Base-by-base conservation (phyloP, 345 rosid genomes). In the Citrus unshiu region DNA sequence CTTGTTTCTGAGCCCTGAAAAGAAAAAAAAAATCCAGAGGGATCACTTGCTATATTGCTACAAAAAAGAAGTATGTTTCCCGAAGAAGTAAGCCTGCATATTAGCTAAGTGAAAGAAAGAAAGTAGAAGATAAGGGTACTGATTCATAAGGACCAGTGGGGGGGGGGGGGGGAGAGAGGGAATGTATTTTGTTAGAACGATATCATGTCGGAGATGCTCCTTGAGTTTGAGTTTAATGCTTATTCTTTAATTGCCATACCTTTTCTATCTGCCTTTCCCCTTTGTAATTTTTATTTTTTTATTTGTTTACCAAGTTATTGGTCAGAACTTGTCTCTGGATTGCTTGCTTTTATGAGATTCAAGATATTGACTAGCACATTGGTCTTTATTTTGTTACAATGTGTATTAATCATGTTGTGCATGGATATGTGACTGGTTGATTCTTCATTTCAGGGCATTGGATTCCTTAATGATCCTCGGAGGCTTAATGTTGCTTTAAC, bases 381-480 rank as follows among this genome's bases (percentile, higher is more conserved):
- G 2, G 7, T 35, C 32, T 29, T 19, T 32, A 30, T 2, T 43
- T 34, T 34, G 24, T 19, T 66, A 35, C 6, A 66, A 68, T 24
- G 8, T 39, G 18, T 68, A 43, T 24, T 3, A 43, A 24, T n/a
- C 21, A 64, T 39, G 40, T 29, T 7, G 18, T 68, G 40, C 18
- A 7, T 49, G 76, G 80, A n/a, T 75, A 43, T 56, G 54, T 77
- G 70, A 81, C 64, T 70, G 61, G 40, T 75, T 72, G 56, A 61
- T 71, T 34, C 30, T 60, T 79, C 57, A 79, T 77, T 87, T 83
- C 84, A 97, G 99, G 99, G 99, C 64, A 97, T 94, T 85, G 99
- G 99, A 72, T 97, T 97, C 81, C 91, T 97, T 74, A 97, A 97
- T 88, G 99, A 97, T 88, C 99, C 99, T 57, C 93, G 99, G 72